These are phyloP conservation scores for Echinosophora koreensis DNA, from an alignment of 306 rosid genomes.

Conservation along the genomic window DNA sequence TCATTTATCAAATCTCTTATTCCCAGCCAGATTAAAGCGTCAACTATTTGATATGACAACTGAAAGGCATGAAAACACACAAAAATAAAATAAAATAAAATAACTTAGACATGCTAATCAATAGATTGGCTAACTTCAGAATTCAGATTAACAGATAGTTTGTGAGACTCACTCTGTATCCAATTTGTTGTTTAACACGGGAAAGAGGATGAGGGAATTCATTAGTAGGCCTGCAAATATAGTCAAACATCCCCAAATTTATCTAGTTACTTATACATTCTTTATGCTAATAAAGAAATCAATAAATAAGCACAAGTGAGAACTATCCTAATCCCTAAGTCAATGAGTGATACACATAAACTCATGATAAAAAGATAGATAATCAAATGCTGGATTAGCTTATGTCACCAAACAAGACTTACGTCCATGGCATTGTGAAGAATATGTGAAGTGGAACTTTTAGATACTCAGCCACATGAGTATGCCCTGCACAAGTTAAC, in stretches of 20 bases:
- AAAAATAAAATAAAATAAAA: conserved; percentile 15
- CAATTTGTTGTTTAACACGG: conserved; percentile 76
- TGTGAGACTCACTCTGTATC: conserved; percentile 71
- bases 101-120: conserved; percentile 35
- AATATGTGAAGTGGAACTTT: conserved; percentile 81
- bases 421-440: conserved; percentile 99
- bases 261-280: not conserved
- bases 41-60: conserved; percentile 93
- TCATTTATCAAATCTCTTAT: conserved; percentile 84
- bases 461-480: conserved; percentile 87
- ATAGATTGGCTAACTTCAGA: conserved; percentile 27
- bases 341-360: conserved; percentile 34
- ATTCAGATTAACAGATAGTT: conserved; percentile 29
- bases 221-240: conserved; percentile 79
- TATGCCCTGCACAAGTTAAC: conserved; percentile 75
- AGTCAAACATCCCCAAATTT: conserved; percentile 33
- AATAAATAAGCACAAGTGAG: conserved; percentile 22
- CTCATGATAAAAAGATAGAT: not conserved
- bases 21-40: conserved; percentile 94
- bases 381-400: conserved; percentile 41
- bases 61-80: conserved; percentile 53
- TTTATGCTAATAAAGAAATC: conserved; percentile 3
- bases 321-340: conserved; percentile 33
- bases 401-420: conserved; percentile 64
- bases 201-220: conserved; percentile 97